These are phyloP conservation scores for Cercospora sojina DNA, from an alignment of 2,329 filamentous ascomycete species.

Conservation along the genomic window DNA sequence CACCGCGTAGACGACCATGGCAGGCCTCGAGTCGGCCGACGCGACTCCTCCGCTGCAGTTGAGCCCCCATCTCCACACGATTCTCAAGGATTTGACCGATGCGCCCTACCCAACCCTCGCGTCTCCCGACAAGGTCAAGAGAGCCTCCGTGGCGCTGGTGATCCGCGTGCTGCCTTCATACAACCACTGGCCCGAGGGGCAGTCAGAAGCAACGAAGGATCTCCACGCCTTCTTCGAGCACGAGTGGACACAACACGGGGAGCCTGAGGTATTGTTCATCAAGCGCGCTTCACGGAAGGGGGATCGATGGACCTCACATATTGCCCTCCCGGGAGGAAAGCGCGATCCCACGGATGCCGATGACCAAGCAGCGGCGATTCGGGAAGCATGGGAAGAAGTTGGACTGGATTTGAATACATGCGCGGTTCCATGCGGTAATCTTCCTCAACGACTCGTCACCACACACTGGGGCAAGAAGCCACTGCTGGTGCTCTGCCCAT, in stretches of 20 bases:
- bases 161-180: constrained; percentile 61
- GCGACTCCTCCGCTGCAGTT: constrained; percentile 28
- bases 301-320: constrained; percentile 68
- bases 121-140: constrained; percentile 53
- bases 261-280: constrained; percentile 69
- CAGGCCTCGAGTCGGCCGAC: constrained; percentile 2
- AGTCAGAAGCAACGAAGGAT: constrained; percentile 24
- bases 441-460: constrained; percentile 65
- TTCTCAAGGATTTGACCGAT: constrained; percentile 45
- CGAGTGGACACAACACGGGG: constrained; percentile 64
- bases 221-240: constrained; percentile 61
- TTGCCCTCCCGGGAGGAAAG: constrained; percentile 67
- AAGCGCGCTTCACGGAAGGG: constrained; percentile 64
- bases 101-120: constrained; percentile 52
- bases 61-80: constrained; percentile 42
- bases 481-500: constrained; percentile 68
- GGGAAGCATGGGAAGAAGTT: constrained; percentile 67
- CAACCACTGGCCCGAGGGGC: constrained; percentile 50
- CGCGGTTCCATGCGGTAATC: constrained; percentile 56
- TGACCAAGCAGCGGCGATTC: constrained; percentile 61
- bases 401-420: constrained; percentile 53
- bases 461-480: constrained; percentile 64
- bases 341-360: constrained; percentile 63
- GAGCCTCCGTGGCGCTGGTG: constrained; percentile 66
- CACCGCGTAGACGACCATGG: constrained; percentile 7